Percentiles rank a stretch among this genome's conserved stretches.
Conservation (phyloP, 2,329 filamentous ascomycete genomes). For the Fusarium nygamai region DNA sequence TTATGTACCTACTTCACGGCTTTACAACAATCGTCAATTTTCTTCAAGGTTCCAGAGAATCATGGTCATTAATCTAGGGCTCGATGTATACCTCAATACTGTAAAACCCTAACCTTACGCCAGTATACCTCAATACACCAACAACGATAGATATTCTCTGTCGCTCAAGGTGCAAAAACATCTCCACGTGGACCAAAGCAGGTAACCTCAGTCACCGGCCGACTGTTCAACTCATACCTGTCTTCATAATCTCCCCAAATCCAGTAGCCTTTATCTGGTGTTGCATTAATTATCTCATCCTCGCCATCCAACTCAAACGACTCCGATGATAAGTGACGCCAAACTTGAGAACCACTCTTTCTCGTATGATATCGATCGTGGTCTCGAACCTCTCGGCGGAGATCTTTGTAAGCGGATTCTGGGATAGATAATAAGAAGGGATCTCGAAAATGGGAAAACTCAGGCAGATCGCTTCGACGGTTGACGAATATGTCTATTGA, state of each 20-base stretch:
- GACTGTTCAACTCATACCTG: not conserved
- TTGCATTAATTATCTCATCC: accelerated
- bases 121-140: too few species aligned
- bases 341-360: not conserved
- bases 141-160: too few species aligned
- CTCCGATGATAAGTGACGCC: accelerated
- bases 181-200: too few species aligned
- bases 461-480: not conserved
- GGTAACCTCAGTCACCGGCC: accelerated
- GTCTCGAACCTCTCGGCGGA: accelerated
- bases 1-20: too few species aligned
- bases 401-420: not conserved
- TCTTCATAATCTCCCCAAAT: not conserved
- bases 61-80: too few species aligned
- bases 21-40: too few species aligned
- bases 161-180: too few species aligned
- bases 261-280: not conserved
- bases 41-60: too few species aligned
- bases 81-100: too few species aligned
- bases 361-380: not conserved
- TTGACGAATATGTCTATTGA: not conserved
- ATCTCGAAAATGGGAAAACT: not conserved
- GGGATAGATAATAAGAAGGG: not conserved
- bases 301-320: not conserved
- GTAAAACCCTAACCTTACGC: too few species aligned